Percentiles rank a stretch among this genome's conserved stretches.
phyloP scores from a whole-genome alignment of 306 rosid genomes.

The Cucumis melo region DNA sequence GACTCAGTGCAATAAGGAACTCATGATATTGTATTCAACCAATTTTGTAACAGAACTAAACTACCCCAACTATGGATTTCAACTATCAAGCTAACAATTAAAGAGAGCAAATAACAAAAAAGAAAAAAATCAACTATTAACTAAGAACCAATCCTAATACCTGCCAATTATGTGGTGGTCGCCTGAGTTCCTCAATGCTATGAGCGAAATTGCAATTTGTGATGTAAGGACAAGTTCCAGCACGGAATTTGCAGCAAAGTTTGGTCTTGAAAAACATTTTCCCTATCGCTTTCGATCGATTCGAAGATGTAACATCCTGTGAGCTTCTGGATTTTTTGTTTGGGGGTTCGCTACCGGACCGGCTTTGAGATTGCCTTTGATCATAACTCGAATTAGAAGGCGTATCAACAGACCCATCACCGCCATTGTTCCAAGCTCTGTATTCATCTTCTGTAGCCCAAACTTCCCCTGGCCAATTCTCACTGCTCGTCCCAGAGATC shows the following conservation, averaged over 20 bases:
- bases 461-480: slow-evolving; percentile 62
- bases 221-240: slow-evolving; percentile 80
- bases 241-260: slow-evolving; percentile 90
- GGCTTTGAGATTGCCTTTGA: slow-evolving; percentile 43
- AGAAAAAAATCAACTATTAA: neutral
- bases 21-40: neutral
- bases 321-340: slow-evolving; percentile 67
- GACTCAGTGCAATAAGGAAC: neutral
- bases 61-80: neutral
- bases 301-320: slow-evolving; percentile 48
- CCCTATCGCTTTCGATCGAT: slow-evolving; percentile 73
- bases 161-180: slow-evolving; percentile 93
- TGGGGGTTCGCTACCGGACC: slow-evolving; percentile 81
- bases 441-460: slow-evolving; percentile 99
- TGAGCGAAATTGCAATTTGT: slow-evolving; percentile 97
- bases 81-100: neutral
- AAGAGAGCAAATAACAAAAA: neutral
- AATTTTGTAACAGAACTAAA: neutral
- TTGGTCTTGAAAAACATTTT: slow-evolving; percentile 99
- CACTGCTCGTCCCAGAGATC: slow-evolving; percentile 41
- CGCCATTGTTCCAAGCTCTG: slow-evolving; percentile 55
- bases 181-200: slow-evolving; percentile 86
- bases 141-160: neutral
- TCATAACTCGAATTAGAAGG: slow-evolving; percentile 66
- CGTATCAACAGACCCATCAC: slow-evolving; percentile 29